Percentiles rank a stretch among this genome's conserved stretches.
These are phyloP conservation scores for Chamaecrista fasciculata DNA, from an alignment of 306 rosid genomes.

Conservation along the genomic window DNA sequence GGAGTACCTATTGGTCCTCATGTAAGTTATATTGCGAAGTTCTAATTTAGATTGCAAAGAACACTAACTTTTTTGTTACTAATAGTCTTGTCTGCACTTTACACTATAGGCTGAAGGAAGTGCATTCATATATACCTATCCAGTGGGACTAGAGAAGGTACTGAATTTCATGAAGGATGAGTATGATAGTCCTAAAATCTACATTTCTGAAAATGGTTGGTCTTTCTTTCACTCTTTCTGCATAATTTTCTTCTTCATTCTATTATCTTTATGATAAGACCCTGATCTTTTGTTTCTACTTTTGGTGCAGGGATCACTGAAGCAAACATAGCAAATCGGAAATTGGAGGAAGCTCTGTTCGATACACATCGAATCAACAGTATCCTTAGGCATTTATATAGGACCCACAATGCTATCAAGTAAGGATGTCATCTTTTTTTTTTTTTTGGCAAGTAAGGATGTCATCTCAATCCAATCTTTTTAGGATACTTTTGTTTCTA, in stretches of 20 bases:
- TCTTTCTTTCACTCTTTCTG: background rate
- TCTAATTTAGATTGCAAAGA: background rate
- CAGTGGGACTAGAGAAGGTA: slow-evolving; percentile 27
- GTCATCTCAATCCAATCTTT: background rate
- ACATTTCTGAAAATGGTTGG: background rate
- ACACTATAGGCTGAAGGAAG: slow-evolving; percentile 26
- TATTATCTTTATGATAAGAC: background rate
- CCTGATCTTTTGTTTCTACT: background rate
- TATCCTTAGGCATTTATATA: slow-evolving; percentile 18
- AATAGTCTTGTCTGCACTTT: no score
- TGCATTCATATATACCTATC: slow-evolving; percentile 7
- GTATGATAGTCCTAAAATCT: background rate
- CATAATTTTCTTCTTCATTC: background rate
- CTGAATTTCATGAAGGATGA: background rate
- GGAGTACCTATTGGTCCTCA: slow-evolving; percentile 29
- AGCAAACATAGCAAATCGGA: background rate
- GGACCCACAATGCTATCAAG: slow-evolving; percentile 17
- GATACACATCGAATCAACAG: slow-evolving; percentile 25
- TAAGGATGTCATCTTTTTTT: slow-evolving; percentile 19
- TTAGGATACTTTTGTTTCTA: no score
- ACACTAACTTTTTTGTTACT: background rate
- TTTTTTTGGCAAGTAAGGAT: no score
- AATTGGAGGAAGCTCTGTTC: background rate
- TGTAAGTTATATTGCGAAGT: background rate
- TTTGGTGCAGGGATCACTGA: slow-evolving; percentile 16